Evolutionary conservation across 352 stramenopile genomes (phyloP), one percentile per base, ranked within the genome.

Genomic region (Phytophthora fragariaefolia): DNA sequence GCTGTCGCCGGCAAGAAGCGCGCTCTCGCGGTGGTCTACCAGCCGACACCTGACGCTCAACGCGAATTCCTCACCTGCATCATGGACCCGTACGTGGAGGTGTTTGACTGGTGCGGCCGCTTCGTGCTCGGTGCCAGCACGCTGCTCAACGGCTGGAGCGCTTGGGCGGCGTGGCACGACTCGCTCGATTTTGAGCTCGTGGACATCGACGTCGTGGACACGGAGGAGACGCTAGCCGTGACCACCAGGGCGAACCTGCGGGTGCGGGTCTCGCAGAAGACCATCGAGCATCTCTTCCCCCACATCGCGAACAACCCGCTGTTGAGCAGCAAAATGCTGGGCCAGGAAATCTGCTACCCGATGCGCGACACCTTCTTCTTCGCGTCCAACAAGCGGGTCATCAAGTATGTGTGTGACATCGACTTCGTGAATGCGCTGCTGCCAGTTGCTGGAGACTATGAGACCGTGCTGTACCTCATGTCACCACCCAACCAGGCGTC

Each of bases 311-410:
- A 26, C 53, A 61, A 83, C 50, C 55, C 54, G 15, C 30, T 20
- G 22, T 43, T 85, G 36, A 68, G 46, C 42, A 34, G 43, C 17
- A 68, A 61, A 43, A 65, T 85, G 51, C 42, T 85, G 1, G 71
- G 72, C 46, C 50, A 76, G 30, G 64, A 85, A 24, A 72, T 85
- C 38, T 69, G 69, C 57, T 83, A 83, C 45, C 40, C 75, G 34
- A 69, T 85, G 26, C 61, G 66, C 22, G 71, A 82, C 61, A 81
- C 71, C 23, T 85, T 83, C 60, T 80, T 72, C 61, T 85, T 83
- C 60, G 69, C 71, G 10, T 67, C 70, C 8, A 75, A 78, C 9
- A 63, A 69, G 13, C 63, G 68, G 26, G 60, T 85, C 30, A 70
- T 81, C 59, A 80, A 83, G 62, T 85, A 81, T 52, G 63, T 66